These are phyloP conservation scores for Cylindricascospora bacillispora DNA, from an alignment of 1,139 yeast species.

Conservation along the genomic window DNA sequence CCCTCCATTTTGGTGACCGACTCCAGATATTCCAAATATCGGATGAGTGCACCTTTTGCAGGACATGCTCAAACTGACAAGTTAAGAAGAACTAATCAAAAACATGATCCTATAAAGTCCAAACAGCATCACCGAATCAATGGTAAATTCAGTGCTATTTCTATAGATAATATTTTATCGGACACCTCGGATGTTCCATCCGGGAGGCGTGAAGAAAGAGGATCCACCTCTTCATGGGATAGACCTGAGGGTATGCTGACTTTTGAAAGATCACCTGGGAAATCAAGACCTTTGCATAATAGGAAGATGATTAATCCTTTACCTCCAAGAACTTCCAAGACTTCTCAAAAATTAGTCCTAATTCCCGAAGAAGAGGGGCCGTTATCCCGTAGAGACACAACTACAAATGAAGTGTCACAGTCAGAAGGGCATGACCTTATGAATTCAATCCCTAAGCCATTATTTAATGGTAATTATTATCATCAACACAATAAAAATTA, in stretches of 20 bases:
- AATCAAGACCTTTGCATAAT: constrained; percentile 2
- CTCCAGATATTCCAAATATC: constrained; percentile 49
- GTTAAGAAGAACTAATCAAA: background rate
- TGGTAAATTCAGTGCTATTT: constrained; percentile 46
- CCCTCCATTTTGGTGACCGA: constrained; percentile 93
- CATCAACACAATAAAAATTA: constrained; percentile 35
- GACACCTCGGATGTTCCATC: constrained; percentile 81
- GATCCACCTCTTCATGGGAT: constrained; percentile 25
- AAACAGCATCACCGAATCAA: too few relatives aligned
- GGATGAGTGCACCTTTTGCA: constrained; percentile 79
- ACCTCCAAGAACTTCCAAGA: constrained; percentile 78
- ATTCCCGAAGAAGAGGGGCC: constrained; percentile 53
- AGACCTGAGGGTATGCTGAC: constrained; percentile 8
- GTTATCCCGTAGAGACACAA: constrained; percentile 1
- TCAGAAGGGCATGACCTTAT: constrained; percentile 1
- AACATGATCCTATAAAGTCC: background rate
- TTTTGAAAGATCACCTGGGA: constrained; percentile 7
- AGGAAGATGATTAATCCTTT: constrained; percentile 54
- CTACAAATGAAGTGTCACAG: background rate
- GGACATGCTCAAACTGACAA: constrained; percentile 22
- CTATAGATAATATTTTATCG: constrained; percentile 57
- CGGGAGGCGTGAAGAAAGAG: constrained; percentile 29
- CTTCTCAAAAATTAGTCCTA: constrained; percentile 72
- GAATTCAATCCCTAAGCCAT: constrained; percentile 1
- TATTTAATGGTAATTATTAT: constrained; percentile 56